Base-by-base conservation (phyloP, 2,329 filamentous ascomycete genomes). In the Decorospora gaudefroyi region DNA sequence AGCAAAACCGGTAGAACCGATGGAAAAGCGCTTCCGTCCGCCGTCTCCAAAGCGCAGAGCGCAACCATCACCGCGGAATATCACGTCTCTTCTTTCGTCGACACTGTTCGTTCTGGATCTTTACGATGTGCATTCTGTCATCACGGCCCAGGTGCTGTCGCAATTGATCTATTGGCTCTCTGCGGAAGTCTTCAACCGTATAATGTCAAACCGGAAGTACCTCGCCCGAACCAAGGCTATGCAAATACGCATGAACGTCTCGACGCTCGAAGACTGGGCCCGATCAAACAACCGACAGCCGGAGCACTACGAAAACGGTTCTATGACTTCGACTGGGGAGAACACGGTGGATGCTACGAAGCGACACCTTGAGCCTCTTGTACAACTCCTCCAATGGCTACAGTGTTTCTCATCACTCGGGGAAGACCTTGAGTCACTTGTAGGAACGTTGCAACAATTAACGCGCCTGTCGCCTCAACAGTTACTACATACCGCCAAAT, bases 201-300 rank as follows among this genome's bases (percentile, higher is more conserved):
- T 99, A 70, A 96, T 99, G 88, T 92, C 88, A 19, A 96, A 95
- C 64, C 84, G 90, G 54, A 91, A 92, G 68, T 99, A 96, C 64
- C 78, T 99, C 7, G 92, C 93, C 4, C 82, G 93, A 39, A 99
- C 93, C 12, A 99, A 99, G 71, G 93, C 93, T 3, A 99, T 99
- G 93, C 93, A 99, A 69, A 97, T 99, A 59, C 88, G 93, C 56
- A 97, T 99, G 91, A 99, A 99, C 67, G 84, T 99, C 5, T 97
- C 93, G 0, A 86, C 85, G 6, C 76, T 99, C 13, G 93, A 99
- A 70, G 93, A 99, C 65, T 99, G 93, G 93, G 92, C 93, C 1
- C 82, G 92, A 19, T 80, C 83, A 11, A 99, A 99, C 72, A 97
- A 96, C 67, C 83, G 93, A 18, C 86, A 95, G 57, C 90, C 93